Base-by-base conservation (phyloP, 768 basidiomycete genomes). In the Lyophyllum decastes region DNA sequence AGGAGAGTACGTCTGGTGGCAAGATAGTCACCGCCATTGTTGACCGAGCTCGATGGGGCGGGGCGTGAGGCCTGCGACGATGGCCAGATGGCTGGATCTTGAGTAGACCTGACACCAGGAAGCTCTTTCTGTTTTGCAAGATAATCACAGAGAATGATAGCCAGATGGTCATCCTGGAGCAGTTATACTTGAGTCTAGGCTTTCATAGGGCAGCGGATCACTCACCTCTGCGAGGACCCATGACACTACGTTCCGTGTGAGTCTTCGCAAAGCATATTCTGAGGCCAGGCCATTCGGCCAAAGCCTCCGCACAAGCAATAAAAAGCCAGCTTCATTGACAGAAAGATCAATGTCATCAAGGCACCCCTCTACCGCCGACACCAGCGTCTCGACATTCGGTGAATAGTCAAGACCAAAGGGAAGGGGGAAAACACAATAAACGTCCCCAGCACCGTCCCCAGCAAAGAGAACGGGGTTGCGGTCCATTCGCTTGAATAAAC, bases 171-270 rank as follows among this genome's bases (percentile, higher is more conserved):
- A 61, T 93, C 90, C 89, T 90, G 52, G n/a, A 44, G 24, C 7
- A 2, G 2, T 17, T 26, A 14, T 57, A 5, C 1, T 46, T 41
- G 14, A 43, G 43, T 44, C 38, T 33, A 16, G 21, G 33, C 21
- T 2, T 27, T 14, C 46, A 41, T 7, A 49, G 14, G 21, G 24
- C 30, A 1, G 34, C 11, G 35, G 11, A 30, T 38, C 17, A 38
- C 54, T 6, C 60, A 90, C 91, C 78, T 93, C 90, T 4, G 83
- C 78, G 50, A 91, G 71, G 41, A 93, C 83, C 92, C 92, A 94
- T 17, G 71, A 72, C 6, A 92, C 60, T 1, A 92, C 74, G 17
- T 76, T 75, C 50, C 78, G 77, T 9, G 84, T 77, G 26, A 94
- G 74, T 46, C 90, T 76, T 52, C 79, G 81, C 49, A 88, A 68